Conservation (phyloP, 805 yeast genomes). For the Dipodascopsis uninucleata region DNA sequence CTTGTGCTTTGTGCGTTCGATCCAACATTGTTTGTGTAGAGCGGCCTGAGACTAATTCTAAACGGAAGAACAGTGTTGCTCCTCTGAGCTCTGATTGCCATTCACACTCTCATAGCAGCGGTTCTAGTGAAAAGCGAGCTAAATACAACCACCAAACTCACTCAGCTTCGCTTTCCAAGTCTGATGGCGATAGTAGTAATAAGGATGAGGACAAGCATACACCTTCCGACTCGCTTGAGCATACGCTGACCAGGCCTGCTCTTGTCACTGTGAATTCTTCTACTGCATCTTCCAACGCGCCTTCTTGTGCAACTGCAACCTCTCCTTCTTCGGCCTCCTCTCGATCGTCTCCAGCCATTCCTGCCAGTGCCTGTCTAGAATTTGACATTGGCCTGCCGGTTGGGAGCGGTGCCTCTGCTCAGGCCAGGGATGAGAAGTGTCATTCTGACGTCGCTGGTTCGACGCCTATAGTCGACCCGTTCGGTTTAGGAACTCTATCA, state of each 20-base stretch:
- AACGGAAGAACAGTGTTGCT: not conserved
- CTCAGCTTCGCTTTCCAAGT: not conserved
- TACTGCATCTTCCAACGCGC: too few species aligned
- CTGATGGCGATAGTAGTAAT: too few species aligned
- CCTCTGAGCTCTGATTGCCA: too few species aligned
- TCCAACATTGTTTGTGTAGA: too few species aligned
- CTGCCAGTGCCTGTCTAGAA: slow-evolving; percentile 1
- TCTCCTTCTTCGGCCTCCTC: not conserved
- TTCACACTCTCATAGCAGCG: not conserved
- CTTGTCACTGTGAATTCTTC: too few species aligned
- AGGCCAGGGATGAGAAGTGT: not conserved
- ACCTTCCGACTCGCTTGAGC: not conserved
- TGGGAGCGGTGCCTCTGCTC: slow-evolving; percentile 2
- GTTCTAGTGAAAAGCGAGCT: not conserved
- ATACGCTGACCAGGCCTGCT: too few species aligned
- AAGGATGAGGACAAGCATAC: not conserved
- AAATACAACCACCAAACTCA: not conserved
- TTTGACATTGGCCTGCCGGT: slow-evolving; percentile 5
- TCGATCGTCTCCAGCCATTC: not conserved
- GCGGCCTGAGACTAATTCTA: too few species aligned
- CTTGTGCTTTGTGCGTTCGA: too few species aligned
- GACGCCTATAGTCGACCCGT: slow-evolving; percentile 3
- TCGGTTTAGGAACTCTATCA: slow-evolving; percentile 6
- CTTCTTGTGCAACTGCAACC: too few species aligned
- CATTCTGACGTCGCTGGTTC: not conserved